Evolutionary conservation across 2,329 filamentous ascomycete genomes (phyloP).

Genomic region (Periconia sp.): DNA sequence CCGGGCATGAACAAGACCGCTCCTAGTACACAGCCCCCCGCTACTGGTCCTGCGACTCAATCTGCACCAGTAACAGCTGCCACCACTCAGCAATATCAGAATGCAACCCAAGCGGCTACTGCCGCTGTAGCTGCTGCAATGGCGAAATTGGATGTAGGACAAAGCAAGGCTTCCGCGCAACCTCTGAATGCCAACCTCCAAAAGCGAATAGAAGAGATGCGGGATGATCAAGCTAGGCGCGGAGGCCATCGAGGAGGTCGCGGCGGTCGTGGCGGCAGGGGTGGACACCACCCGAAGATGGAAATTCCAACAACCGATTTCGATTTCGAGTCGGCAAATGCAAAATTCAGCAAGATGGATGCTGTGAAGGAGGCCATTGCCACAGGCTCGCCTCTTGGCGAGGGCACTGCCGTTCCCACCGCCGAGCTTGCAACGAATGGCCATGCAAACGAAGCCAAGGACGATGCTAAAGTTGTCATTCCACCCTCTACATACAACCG

Average conservation of each 20-base stretch:
- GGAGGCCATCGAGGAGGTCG: slow-evolving; percentile 55
- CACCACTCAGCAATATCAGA: slow-evolving; percentile 55
- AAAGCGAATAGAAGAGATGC: slow-evolving; percentile 79
- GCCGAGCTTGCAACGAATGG: slow-evolving; percentile 47
- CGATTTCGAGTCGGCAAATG: slow-evolving; percentile 86
- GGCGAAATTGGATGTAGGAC: slow-evolving; percentile 66
- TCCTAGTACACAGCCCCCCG: slow-evolving; percentile 45
- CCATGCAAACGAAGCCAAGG: slow-evolving; percentile 37
- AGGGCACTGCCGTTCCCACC: slow-evolving; percentile 39
- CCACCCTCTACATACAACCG: slow-evolving; percentile 77
- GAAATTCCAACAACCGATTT: slow-evolving; percentile 91
- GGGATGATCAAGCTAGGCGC: slow-evolving; percentile 64
- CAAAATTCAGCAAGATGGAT: slow-evolving; percentile 88
- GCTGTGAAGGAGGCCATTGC: slow-evolving; percentile 88
- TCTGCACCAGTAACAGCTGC: slow-evolving; percentile 28
- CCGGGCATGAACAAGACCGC: slow-evolving; percentile 40
- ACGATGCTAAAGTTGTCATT: slow-evolving; percentile 53
- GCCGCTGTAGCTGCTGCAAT: slow-evolving; percentile 82
- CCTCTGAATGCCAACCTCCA: slow-evolving; percentile 71
- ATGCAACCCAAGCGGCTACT: slow-evolving; percentile 75
- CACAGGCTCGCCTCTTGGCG: slow-evolving; percentile 70
- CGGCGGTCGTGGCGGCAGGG: slow-evolving; percentile 57
- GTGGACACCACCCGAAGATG: slow-evolving; percentile 67
- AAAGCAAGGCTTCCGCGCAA: slow-evolving; percentile 28
- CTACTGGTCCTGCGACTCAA: slow-evolving; percentile 49